Evolutionary conservation across 768 basidiomycete genomes (phyloP), one percentile per base, ranked within the genome.

Genomic region (Daedalea quercina): DNA sequence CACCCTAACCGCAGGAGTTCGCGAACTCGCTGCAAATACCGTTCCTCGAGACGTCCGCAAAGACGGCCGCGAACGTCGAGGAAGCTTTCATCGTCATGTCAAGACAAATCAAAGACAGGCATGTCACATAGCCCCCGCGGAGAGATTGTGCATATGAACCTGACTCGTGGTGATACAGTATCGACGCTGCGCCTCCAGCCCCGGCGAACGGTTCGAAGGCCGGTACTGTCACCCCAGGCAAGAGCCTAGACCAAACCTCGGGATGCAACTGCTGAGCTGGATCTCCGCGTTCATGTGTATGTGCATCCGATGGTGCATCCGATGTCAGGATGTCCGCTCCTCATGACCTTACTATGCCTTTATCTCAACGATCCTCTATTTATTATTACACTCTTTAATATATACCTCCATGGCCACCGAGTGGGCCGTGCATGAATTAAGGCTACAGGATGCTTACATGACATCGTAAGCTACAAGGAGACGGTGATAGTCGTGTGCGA

Each of bases 71-170:
- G 54, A 96, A 96, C 61, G 96, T 99, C 52, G 96, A 99, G 69
- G 93, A 99, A 67, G 95, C 96, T 9, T 99, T 99, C 82, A 82
- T 96, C 73, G 92, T 93, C 31, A 90, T 99, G 81, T 94, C 96
- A 1, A 91, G 95, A 76, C 87, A 92, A 70, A 91, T 93, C 67
- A 91, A 91, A 65, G 90, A 93, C 68, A 82, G 86, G 90, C 87
- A 60, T 40, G 80, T 58, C 17, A 25, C 20, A 34, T n/a, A n/a
- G n/a, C 20, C 28, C 17, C 43, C 9, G 41, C 28, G 3, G 9
- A 9, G 7, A 42, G 17, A 12, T n/a, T 1, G 8, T 17, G 26
- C 26, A 2, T 6, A 31, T 22, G 3, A 12, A 24, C n/a, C 26
- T 50, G 11, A 44, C 19, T 33, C 26, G 28, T 42, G 4, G 28